Evolutionary conservation across 331 rosid species (phyloP).

Genomic region (Arachis monticola): DNA sequence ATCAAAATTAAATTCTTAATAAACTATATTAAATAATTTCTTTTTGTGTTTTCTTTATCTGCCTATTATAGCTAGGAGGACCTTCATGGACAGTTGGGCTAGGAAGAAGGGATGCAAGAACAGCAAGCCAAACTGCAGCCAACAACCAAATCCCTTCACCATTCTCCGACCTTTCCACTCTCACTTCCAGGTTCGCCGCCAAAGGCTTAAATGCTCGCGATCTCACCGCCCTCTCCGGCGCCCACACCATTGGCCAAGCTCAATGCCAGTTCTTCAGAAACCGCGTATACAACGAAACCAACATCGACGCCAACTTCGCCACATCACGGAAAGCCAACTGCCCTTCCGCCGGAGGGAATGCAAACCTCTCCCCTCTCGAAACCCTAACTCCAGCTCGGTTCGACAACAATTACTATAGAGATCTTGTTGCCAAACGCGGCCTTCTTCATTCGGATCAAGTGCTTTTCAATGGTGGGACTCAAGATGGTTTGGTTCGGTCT

Average conservation of each 20-base stretch:
- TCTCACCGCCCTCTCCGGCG: constrained; percentile 76
- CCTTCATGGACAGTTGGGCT: constrained; percentile 68
- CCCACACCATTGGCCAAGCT: constrained; percentile 66
- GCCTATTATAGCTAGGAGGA: constrained; percentile 66
- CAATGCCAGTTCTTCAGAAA: constrained; percentile 56
- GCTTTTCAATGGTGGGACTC: constrained; percentile 65
- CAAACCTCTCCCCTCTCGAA: constrained; percentile 73
- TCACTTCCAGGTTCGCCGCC: constrained; percentile 47
- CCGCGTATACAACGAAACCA: constrained; percentile 75
- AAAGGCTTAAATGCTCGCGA: constrained; percentile 58
- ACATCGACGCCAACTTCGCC: constrained; percentile 63
- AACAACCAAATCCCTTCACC: constrained; percentile 69
- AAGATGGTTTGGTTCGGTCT: constrained; percentile 61
- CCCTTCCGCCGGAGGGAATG: constrained; percentile 61
- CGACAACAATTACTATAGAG: constrained; percentile 65
- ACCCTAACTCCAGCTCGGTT: constrained; percentile 41
- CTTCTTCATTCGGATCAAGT: constrained; percentile 58
- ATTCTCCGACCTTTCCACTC: constrained; percentile 50
- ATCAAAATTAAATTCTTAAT: no score
- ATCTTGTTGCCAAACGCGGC: constrained; percentile 60
- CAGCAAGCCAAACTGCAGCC: constrained; percentile 70
- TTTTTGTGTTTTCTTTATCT: not conserved
- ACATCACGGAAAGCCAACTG: constrained; percentile 49
- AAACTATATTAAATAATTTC: not conserved
- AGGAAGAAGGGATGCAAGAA: constrained; percentile 78